Evolutionary conservation across 73 alveolate genomes (phyloP).

Genomic region (Paramecium tetraurelia): DNA sequence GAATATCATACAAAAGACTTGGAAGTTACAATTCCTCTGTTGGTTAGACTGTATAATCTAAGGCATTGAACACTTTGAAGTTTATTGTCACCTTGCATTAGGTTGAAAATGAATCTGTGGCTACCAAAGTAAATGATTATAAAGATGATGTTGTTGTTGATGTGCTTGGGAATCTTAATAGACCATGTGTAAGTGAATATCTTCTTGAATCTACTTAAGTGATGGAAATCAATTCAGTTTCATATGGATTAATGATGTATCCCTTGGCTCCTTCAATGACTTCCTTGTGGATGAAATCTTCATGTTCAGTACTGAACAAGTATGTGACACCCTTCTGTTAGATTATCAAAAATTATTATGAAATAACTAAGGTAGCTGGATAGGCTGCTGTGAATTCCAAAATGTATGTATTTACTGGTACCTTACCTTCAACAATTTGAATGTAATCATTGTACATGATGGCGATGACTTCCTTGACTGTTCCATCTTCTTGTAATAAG

Average conservation of each 20-base stretch:
- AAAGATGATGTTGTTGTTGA: neutral
- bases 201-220: conserved; percentile 24
- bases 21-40: neutral
- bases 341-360: neutral
- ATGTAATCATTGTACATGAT: neutral
- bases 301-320: conserved; percentile 39
- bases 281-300: conserved; percentile 22
- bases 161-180: neutral
- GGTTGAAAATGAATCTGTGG: neutral
- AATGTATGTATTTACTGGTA: neutral
- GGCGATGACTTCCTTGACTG: neutral
- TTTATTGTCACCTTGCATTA: neutral
- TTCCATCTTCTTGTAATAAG: conserved; percentile 5
- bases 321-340: neutral
- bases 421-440: neutral
- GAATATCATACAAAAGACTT: neutral
- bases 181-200: conserved; percentile 12
- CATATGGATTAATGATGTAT: conserved; percentile 3
- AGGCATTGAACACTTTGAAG: neutral
- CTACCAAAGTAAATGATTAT: neutral
- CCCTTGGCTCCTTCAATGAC: neutral
- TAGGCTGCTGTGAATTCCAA: neutral
- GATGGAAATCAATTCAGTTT: neutral
- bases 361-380: neutral
- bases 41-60: neutral